Conservation (phyloP, 2,329 filamentous ascomycete genomes). For the Exophiala phaeomuriformis region DNA sequence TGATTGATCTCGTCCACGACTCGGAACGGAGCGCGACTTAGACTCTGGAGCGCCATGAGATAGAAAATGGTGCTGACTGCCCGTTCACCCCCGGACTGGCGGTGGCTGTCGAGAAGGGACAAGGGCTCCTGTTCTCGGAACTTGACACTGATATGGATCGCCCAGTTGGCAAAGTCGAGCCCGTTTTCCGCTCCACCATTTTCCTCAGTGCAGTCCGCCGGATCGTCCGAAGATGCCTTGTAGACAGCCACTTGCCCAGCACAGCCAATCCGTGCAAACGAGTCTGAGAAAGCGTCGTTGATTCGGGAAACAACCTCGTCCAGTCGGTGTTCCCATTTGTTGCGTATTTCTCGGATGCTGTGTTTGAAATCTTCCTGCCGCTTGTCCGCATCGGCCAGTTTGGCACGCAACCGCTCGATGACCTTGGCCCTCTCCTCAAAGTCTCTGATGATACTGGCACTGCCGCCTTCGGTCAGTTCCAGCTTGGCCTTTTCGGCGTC, state of each 20-base stretch:
- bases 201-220: slow-evolving; percentile 26
- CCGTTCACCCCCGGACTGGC: slow-evolving; percentile 92
- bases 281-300: slow-evolving; percentile 83
- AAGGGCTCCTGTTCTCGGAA: slow-evolving; percentile 83
- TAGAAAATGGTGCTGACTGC: slow-evolving; percentile 98
- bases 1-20: slow-evolving; percentile 99
- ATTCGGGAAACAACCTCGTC: slow-evolving; percentile 73
- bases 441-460: slow-evolving; percentile 66
- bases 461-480: slow-evolving; percentile 60
- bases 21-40: slow-evolving; percentile 90
- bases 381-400: slow-evolving; percentile 38
- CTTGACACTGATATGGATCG: slow-evolving; percentile 87
- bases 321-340: slow-evolving; percentile 74
- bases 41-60: slow-evolving; percentile 91
- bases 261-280: slow-evolving; percentile 89
- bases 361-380: slow-evolving; percentile 50
- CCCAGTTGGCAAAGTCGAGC: slow-evolving; percentile 89
- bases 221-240: slow-evolving; percentile 52
- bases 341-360: slow-evolving; percentile 59
- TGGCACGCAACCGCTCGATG: slow-evolving; percentile 54
- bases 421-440: slow-evolving; percentile 63
- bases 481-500: slow-evolving; percentile 66
- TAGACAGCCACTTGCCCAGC: slow-evolving; percentile 81
- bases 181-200: slow-evolving; percentile 37
- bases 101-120: slow-evolving; percentile 78